A percentile compares a stretch with the other conserved stretches of the same genome.
These are phyloP conservation scores for Kwoniella dendrophila DNA, from an alignment of 768 basidiomycete genomes.

Conservation along the genomic window DNA sequence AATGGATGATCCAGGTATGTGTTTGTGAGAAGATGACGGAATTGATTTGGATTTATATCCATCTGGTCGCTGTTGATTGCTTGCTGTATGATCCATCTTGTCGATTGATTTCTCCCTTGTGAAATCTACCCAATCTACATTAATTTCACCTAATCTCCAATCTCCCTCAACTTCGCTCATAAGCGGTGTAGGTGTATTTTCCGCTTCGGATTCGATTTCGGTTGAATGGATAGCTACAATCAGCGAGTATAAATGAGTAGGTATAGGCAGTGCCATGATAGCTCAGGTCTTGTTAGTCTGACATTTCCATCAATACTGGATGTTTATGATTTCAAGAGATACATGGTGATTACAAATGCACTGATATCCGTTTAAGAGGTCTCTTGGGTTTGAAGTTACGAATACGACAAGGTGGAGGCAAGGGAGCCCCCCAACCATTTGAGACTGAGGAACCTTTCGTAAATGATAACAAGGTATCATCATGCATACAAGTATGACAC, in stretches of 20 bases:
- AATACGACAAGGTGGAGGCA: too few species aligned
- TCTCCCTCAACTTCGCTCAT: constrained; percentile 16
- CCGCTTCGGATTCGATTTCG: too few species aligned
- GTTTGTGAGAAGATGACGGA: neutral
- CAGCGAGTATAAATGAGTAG: constrained; percentile 25
- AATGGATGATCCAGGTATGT: neutral
- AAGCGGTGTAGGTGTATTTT: neutral
- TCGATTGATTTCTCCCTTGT: constrained; percentile 49
- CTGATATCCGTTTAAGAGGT: too few species aligned
- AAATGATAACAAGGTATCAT: too few species aligned
- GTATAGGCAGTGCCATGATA: constrained; percentile 1
- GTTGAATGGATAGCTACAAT: constrained; percentile 25
- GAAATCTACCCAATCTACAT: constrained; percentile 51
- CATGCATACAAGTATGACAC: too few species aligned
- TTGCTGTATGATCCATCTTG: neutral
- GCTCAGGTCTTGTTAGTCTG: neutral
- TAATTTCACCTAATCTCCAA: constrained; percentile 49
- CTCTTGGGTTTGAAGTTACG: too few species aligned
- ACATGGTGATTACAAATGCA: too few species aligned
- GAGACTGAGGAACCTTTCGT: too few species aligned
- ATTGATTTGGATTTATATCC: neutral
- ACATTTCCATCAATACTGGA: too few species aligned
- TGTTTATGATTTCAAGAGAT: too few species aligned
- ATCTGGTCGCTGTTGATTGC: too few species aligned
- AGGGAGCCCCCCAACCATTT: too few species aligned